Evolutionary conservation across 108 stramenopile species (phyloP).

Genomic region (Pseudonitzschia multistriata): DNA sequence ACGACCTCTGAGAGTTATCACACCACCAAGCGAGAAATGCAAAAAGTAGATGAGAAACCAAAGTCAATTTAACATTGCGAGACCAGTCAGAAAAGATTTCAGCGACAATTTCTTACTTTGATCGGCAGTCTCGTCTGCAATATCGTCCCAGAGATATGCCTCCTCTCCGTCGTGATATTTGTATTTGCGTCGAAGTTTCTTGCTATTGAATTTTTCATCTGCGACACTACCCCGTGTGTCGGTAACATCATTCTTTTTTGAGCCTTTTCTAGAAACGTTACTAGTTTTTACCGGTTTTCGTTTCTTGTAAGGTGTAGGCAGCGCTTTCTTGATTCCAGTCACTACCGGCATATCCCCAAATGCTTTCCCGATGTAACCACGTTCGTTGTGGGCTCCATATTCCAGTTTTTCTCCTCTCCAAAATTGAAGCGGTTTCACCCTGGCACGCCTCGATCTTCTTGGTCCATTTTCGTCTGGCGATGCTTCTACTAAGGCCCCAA

Average conservation of each 20-base stretch:
- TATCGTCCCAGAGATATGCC: conserved; percentile 73
- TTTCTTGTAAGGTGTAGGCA: conserved; percentile 74
- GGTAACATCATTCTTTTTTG: conserved; percentile 13
- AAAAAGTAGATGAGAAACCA: not conserved
- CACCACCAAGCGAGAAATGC: conserved; percentile 1
- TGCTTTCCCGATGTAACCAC: conserved; percentile 47
- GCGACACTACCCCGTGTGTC: not conserved
- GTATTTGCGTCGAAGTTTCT: conserved; percentile 58
- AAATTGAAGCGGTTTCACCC: conserved; percentile 63
- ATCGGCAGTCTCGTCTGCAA: conserved; percentile 42
- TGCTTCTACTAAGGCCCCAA: conserved; percentile 56
- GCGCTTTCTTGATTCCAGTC: conserved; percentile 51
- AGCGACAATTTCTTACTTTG: conserved; percentile 41
- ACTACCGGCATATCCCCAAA: conserved; percentile 85
- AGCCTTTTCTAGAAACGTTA: not conserved
- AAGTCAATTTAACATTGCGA: not conserved
- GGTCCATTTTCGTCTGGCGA: conserved; percentile 43
- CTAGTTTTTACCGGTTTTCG: conserved; percentile 28
- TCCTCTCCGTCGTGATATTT: conserved; percentile 55
- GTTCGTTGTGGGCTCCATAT: conserved; percentile 62
- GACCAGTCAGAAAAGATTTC: not conserved
- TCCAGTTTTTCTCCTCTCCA: conserved; percentile 91
- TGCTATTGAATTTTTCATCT: conserved; percentile 57
- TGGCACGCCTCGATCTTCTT: conserved; percentile 61
- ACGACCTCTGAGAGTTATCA: conserved; percentile 53